phyloP scores from a whole-genome alignment of 805 yeast species.

The Wickerhamomyces subpelliculosus region DNA sequence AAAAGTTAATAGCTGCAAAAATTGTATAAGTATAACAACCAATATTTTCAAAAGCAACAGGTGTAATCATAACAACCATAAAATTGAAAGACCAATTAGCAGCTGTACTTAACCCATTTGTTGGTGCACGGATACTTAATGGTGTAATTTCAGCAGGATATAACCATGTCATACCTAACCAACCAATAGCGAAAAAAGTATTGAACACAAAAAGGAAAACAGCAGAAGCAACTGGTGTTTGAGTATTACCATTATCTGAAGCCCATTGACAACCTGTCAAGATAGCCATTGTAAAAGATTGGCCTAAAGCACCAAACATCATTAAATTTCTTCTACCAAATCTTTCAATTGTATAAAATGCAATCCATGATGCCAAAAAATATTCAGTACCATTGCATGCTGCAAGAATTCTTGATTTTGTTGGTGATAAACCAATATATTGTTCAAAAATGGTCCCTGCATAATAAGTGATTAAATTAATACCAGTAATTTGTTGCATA shows the following conservation, averaged over 20 bases:
- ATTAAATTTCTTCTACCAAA: constrained; percentile 55
- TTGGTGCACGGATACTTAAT: constrained; percentile 50
- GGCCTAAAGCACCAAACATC: constrained; percentile 44
- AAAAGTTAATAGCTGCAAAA: constrained; percentile 27
- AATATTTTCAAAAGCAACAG: constrained; percentile 24
- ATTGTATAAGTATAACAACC: constrained; percentile 15
- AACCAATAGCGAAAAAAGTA: constrained; percentile 42
- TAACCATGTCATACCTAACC: constrained; percentile 55
- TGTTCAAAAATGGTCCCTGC: neutral
- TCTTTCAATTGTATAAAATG: constrained; percentile 36
- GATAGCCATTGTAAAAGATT: constrained; percentile 29
- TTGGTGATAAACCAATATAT: neutral
- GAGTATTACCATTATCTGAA: constrained; percentile 29
- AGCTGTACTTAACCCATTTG: constrained; percentile 56
- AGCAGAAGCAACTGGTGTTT: constrained; percentile 57
- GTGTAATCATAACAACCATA: constrained; percentile 63
- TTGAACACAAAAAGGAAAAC: constrained; percentile 48
- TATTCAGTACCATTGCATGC: constrained; percentile 1
- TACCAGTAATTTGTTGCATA: constrained; percentile 1
- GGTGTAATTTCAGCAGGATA: constrained; percentile 61
- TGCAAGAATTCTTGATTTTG: neutral
- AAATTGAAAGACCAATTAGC: constrained; percentile 62
- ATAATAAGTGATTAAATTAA: neutral
- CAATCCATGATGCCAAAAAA: neutral
- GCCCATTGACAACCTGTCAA: constrained; percentile 45